phyloP scores from a whole-genome alignment of 2,329 filamentous ascomycete species.

The Massarina eburnea region DNA sequence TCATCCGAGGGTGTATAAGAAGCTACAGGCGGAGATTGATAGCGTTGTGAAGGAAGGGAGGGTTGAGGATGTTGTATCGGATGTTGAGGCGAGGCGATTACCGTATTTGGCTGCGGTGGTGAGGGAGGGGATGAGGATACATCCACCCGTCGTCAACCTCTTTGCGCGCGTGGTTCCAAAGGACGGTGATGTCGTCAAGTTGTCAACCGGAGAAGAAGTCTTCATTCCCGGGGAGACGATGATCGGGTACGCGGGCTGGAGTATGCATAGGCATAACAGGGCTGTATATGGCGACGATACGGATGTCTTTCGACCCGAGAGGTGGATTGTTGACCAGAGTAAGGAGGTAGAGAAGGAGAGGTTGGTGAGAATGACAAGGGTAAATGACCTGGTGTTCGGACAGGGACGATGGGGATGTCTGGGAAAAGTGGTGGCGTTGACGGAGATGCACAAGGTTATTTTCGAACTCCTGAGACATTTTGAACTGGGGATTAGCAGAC shows the following conservation, averaged over 20 bases:
- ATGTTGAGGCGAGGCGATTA: slow-evolving; percentile 45
- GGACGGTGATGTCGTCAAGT: slow-evolving; percentile 35
- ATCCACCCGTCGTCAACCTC: slow-evolving; percentile 43
- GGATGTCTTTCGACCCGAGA: slow-evolving; percentile 51
- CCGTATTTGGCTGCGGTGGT: slow-evolving; percentile 52
- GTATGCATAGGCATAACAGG: slow-evolving; percentile 36
- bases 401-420: slow-evolving; percentile 41
- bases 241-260: slow-evolving; percentile 37
- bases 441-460: slow-evolving; percentile 45
- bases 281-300: slow-evolving; percentile 44
- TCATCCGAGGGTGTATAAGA: slow-evolving; percentile 50
- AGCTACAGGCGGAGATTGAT: slow-evolving; percentile 52
- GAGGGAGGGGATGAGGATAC: slow-evolving; percentile 51
- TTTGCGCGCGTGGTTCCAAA: slow-evolving; percentile 34
- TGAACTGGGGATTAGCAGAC: slow-evolving; percentile 35
- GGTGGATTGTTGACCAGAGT: slow-evolving; percentile 46
- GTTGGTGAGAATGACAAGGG: slow-evolving; percentile 33
- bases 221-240: slow-evolving; percentile 39
- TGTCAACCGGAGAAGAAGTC: slow-evolving; percentile 27
- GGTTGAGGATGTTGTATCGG: slow-evolving; percentile 48
- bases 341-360: slow-evolving; percentile 22
- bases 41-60: slow-evolving; percentile 39
- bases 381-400: slow-evolving; percentile 41
- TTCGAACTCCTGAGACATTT: slow-evolving; percentile 45
- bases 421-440: slow-evolving; percentile 34